phyloP scores from a whole-genome alignment of 2,329 filamentous ascomycete genomes.

The Mariannaea sp. region DNA sequence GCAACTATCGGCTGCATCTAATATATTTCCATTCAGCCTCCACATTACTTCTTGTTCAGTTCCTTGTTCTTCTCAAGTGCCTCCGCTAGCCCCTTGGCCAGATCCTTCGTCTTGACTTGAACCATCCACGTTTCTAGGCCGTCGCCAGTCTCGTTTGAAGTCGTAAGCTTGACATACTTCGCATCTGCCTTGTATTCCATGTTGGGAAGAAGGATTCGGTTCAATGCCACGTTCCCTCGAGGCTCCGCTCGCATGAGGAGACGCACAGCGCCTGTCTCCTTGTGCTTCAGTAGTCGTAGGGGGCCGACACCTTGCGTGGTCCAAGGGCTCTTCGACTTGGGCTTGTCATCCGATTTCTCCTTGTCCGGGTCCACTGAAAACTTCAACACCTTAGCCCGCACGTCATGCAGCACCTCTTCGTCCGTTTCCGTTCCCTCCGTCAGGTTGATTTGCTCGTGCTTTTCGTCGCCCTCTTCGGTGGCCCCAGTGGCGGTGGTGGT shows the following conservation, averaged over 20 bases:
- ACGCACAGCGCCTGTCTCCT: slow-evolving; percentile 67
- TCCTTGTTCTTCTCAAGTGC: slow-evolving; percentile 59
- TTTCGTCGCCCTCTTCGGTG: slow-evolving; percentile 60
- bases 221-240: slow-evolving; percentile 73
- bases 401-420: slow-evolving; percentile 71
- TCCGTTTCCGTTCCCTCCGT: slow-evolving; percentile 71
- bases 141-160: slow-evolving; percentile 61
- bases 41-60: slow-evolving; percentile 56
- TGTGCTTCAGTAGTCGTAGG: slow-evolving; percentile 74
- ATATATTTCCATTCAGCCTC: slow-evolving; percentile 30
- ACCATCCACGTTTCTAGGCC: slow-evolving; percentile 72
- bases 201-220: slow-evolving; percentile 66
- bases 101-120: slow-evolving; percentile 68
- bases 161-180: slow-evolving; percentile 65
- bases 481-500: too few species aligned
- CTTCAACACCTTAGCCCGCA: slow-evolving; percentile 72
- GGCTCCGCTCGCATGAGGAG: slow-evolving; percentile 77
- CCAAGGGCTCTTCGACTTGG: slow-evolving; percentile 65
- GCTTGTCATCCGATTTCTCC: slow-evolving; percentile 52
- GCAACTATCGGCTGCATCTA: slow-evolving; percentile 31
- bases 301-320: slow-evolving; percentile 71
- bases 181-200: slow-evolving; percentile 64
- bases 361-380: slow-evolving; percentile 56
- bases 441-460: slow-evolving; percentile 72
- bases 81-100: slow-evolving; percentile 59